A percentile compares a stretch with the other conserved stretches of the same genome.
Conservation (phyloP, 2,329 filamentous ascomycete species). For the Keithomyces neogunnii region DNA sequence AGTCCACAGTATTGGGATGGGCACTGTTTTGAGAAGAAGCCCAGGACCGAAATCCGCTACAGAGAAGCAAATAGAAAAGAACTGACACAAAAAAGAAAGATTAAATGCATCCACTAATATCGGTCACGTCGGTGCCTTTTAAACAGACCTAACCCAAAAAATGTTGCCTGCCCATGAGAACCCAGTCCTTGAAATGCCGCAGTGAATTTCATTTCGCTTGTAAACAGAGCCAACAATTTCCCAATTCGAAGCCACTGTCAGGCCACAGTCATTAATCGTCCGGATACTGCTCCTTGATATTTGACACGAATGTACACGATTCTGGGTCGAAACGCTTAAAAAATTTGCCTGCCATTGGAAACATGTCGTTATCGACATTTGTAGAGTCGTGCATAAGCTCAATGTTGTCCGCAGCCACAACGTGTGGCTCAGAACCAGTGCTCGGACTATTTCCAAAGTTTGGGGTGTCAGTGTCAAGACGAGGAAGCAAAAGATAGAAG, state of each 20-base stretch:
- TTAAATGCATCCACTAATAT: not conserved
- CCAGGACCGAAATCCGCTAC: not conserved
- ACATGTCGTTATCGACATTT: constrained; percentile 47
- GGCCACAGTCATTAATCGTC: constrained; percentile 52
- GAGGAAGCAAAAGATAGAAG: not conserved
- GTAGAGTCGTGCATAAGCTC: constrained; percentile 42
- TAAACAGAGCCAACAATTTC: not conserved
- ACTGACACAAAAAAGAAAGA: not conserved
- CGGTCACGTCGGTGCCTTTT: not conserved
- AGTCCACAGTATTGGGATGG: no score
- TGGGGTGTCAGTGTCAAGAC: not conserved
- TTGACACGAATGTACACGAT: constrained; percentile 69
- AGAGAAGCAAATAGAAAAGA: not conserved
- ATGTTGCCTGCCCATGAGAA: not conserved
- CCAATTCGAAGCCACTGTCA: not conserved
- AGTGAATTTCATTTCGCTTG: not conserved
- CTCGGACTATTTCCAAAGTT: constrained; percentile 17
- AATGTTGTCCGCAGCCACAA: constrained; percentile 65
- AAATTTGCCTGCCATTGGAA: constrained; percentile 68
- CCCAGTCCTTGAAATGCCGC: not conserved
- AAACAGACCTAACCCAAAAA: not conserved
- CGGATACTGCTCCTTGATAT: constrained; percentile 71
- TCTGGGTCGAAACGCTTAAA: constrained; percentile 77
- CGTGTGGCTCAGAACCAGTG: constrained; percentile 24
- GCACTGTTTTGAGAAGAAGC: no score